Conservation (phyloP, 176 grass and related monocot species). For the Typha latifolia region DNA sequence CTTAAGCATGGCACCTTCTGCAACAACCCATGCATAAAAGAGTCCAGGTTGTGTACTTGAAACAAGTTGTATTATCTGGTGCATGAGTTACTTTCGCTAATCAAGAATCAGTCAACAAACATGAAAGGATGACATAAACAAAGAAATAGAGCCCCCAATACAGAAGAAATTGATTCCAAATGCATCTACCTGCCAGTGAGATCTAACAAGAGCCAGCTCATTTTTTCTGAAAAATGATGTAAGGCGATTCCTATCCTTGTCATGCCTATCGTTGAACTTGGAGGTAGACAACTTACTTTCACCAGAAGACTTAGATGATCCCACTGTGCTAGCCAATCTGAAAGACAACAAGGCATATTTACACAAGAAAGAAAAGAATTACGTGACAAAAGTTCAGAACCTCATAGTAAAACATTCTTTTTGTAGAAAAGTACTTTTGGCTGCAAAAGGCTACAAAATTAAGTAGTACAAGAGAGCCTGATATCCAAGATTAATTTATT, state of each 20-base stretch:
- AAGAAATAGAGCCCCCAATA: background rate
- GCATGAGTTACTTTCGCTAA: constrained; percentile 22
- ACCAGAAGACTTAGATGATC: constrained; percentile 27
- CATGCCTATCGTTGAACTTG: constrained; percentile 31
- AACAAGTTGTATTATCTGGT: constrained; percentile 87
- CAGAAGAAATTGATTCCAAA: background rate
- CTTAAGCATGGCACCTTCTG: constrained; percentile 87
- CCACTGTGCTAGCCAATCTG: constrained; percentile 47
- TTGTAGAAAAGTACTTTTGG: background rate
- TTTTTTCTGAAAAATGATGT: constrained; percentile 69
- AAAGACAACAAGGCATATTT: constrained; percentile 16
- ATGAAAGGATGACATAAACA: constrained; percentile 1
- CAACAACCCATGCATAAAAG: constrained; percentile 87
- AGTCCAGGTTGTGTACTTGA: constrained; percentile 45
- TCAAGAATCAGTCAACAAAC: constrained; percentile 7
- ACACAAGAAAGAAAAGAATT: background rate
- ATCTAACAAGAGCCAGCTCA: constrained; percentile 67
- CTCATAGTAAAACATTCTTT: too few relatives aligned
- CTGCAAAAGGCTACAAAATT: background rate
- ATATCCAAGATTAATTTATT: too few relatives aligned
- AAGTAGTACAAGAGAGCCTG: too few relatives aligned
- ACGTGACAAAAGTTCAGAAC: too few relatives aligned
- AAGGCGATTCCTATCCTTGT: constrained; percentile 29
- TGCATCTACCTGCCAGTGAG: constrained; percentile 79
- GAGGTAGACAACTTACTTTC: constrained; percentile 27